Evolutionary conservation across 2,329 filamentous ascomycete genomes (phyloP), one percentile per base, ranked within the genome.

Genomic region (Aureobasidium sp.): DNA sequence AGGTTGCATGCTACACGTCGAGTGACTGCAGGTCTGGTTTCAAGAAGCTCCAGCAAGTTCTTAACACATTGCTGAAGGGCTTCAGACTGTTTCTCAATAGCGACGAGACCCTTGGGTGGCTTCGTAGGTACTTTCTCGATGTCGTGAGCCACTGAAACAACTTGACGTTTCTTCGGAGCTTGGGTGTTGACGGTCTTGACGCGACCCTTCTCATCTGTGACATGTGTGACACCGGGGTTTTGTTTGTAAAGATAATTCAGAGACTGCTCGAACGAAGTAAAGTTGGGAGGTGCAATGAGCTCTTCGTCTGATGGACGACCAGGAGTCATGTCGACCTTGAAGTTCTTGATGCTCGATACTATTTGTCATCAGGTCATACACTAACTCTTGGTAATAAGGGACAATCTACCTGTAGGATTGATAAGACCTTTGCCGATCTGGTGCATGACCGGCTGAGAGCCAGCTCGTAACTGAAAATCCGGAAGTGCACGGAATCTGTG

Each of bases 401-500:
- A 15, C 29, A 53, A 74, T 74, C 68, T 77, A 90, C 89, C 12
- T 2, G 56, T 62, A 17, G 57, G 49, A 19, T 60, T 45, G 69
- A 85, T 65, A 90, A 81, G 64, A 60, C 87, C 83, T 2, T 91
- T 81, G 58, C 84, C 81, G 62, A 97, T 85, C 63, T 86, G 84
- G 35, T 81, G 81, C 68, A 91, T 85, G 72, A 95, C 90, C 0
- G 82, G 77, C 24, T 71, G 63, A 12, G 71, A 70, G 27, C 66
- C 64, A 35, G 64, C 67, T 35, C 66, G 67, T 47, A 72, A 60
- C 69, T 95, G 90, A 70, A 95, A 95, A 74, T 97, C 93, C 9
- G 91, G 87, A 66, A 96, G 80, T 35, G 82, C 84, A 71, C 93
- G 84, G 74, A 95, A 99, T 40, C 93, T 85, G 78, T 97, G 91